Evolutionary conservation across 75 land plant genomes (phyloP).

Genomic region (Isoetes taiwanensis): DNA sequence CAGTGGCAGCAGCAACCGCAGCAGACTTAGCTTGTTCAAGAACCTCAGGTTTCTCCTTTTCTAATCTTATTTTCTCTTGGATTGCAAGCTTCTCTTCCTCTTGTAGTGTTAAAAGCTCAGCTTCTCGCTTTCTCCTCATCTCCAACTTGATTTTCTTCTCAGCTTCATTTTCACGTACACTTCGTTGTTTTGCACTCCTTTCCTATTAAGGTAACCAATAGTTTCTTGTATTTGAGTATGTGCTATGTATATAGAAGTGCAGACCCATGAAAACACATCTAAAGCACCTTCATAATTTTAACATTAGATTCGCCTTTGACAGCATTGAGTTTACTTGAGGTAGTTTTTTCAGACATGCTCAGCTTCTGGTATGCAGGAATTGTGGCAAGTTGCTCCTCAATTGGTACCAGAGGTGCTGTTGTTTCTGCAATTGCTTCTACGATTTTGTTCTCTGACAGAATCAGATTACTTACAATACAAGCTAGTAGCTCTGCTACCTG

Average conservation of each 20-base stretch:
- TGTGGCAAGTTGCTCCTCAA: conserved; percentile 57
- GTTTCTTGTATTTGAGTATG: not conserved
- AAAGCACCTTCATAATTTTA: conserved; percentile 2
- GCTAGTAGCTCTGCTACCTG: conserved; percentile 79
- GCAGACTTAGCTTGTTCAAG: conserved; percentile 15
- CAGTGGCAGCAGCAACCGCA: conserved; percentile 12
- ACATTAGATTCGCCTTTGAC: conserved; percentile 12
- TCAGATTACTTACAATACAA: conserved; percentile 50
- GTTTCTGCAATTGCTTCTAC: conserved; percentile 91
- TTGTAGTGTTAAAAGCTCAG: conserved; percentile 4
- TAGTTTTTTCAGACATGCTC: not conserved
- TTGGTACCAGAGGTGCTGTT: conserved; percentile 61
- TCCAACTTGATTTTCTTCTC: conserved; percentile 13
- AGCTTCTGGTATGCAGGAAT: too few relatives aligned
- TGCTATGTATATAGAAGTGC: too few relatives aligned
- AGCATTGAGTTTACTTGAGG: conserved; percentile 16
- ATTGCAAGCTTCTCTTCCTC: conserved; percentile 19
- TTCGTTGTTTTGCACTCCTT: not conserved
- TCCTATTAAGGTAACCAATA: not conserved
- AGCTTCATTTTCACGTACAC: not conserved
- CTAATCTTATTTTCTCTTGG: conserved; percentile 4
- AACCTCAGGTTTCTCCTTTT: conserved; percentile 13
- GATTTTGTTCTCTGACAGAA: conserved; percentile 58
- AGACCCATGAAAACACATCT: too few relatives aligned
- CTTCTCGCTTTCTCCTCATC: conserved; percentile 8